A percentile compares a stretch with the other conserved stretches of the same genome.
Conservation (phyloP, 352 stramenopile species). For the Phytophthora citrophthora region DNA sequence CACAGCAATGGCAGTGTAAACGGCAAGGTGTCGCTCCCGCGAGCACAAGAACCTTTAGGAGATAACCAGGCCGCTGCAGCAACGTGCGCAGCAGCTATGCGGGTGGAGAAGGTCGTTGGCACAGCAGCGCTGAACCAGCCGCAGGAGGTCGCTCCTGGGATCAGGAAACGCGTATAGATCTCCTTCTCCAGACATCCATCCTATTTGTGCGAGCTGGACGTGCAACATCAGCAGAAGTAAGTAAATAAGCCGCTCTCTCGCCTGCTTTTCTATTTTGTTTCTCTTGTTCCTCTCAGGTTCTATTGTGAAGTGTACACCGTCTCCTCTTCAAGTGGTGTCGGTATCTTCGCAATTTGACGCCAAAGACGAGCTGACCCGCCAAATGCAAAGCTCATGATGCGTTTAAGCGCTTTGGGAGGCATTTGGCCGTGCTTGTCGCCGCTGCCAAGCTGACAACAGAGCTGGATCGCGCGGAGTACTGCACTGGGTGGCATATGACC, state of each 20-base stretch:
- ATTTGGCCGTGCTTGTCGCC: conserved; percentile 32
- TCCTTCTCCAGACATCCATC: not conserved
- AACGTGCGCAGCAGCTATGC: conserved; percentile 3
- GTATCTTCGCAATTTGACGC: conserved; percentile 65
- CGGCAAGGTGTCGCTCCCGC: conserved; percentile 22
- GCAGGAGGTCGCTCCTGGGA: conserved; percentile 2
- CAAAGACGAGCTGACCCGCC: conserved; percentile 70
- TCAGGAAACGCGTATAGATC: conserved; percentile 27
- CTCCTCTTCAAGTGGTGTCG: conserved; percentile 49
- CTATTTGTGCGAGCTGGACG: conserved; percentile 13
- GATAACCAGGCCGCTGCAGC: conserved; percentile 13
- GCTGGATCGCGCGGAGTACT: conserved; percentile 54
- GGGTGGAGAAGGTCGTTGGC: conserved; percentile 1
- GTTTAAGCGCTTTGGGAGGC: conserved; percentile 48
- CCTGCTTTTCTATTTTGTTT: conserved; percentile 18
- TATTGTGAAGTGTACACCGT: conserved; percentile 47
- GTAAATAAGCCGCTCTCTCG: conserved; percentile 41
- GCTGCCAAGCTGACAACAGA: conserved; percentile 58
- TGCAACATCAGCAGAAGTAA: conserved; percentile 30
- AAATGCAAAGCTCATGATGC: conserved; percentile 64
- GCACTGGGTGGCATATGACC: conserved; percentile 43
- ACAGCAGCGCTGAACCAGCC: conserved; percentile 7
- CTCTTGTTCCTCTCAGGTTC: conserved; percentile 4
- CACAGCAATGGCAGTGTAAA: conserved; percentile 14
- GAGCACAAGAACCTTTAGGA: conserved; percentile 35